Base-by-base conservation (phyloP, 2,329 filamentous ascomycete species). In the Didymella segeticola region DNA sequence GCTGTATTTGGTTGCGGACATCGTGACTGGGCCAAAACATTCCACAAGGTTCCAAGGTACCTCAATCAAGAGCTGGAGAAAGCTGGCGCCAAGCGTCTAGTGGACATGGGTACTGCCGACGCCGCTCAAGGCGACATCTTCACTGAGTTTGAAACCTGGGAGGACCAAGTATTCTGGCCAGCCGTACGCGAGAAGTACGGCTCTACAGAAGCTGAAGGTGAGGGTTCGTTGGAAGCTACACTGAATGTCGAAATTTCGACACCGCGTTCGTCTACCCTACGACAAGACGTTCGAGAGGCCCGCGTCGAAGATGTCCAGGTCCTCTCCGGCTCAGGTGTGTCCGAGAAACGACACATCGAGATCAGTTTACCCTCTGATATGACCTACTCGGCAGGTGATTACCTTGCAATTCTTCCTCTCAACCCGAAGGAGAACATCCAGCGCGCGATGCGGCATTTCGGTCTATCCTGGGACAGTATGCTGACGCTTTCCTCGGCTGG, bases 301-400 rank as follows among this genome's bases (percentile, higher is more conserved):
- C 64, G 66, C 6, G 73, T 76, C 2, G 64, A 74, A 31, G 67
- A 71, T 17, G 62, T 66, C 4, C 53, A 71, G 31, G 53, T 70
- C 4, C 63, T 76, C 2, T 68, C 72, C 7, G 53, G 59, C 1
- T 60, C 65, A 17, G 66, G 66, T 9, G 63, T 62, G 1, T 45
- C 57, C 1, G 63, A 73, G 43, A 73, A 75, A 57, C 57, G 69
- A 39, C 76, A 79, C 53, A 75, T 80, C 22, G 76, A 79, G 53
- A 70, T 80, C 50, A 71, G 75, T 43, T 65, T 80, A 7, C 78
- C 78, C 1, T 73, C 72, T 1, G 75, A 71, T 7, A 75, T 85
- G 78, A 81, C 80, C 0, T 93, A 93, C 73, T 81, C 83, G 31
- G 83, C 87, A 2, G 90, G 90, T 12, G 90, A 93, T 67, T 93